Conservation (phyloP, 139 green algal species). For the Chlorella vulgaris region DNA sequence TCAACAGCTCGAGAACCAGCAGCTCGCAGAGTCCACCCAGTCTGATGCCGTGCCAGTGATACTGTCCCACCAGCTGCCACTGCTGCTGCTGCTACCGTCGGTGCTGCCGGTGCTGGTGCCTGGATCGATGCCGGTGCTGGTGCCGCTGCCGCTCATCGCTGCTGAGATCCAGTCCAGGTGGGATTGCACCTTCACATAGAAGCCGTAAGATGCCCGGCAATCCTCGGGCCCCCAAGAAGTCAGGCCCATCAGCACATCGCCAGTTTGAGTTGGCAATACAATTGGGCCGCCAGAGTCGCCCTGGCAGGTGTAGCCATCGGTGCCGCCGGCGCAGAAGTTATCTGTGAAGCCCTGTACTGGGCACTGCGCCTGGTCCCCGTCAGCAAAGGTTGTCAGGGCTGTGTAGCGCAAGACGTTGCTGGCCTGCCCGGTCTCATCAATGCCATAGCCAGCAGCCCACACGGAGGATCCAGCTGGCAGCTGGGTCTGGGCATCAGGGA, state of each 20-base stretch:
- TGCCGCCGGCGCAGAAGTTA: neutral
- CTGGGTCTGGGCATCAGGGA: neutral
- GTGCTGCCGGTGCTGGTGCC: neutral
- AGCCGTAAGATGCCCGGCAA: neutral
- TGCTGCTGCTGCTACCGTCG: too few species aligned
- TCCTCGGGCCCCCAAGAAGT: neutral
- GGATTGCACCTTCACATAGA: neutral
- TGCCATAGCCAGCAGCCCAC: neutral
- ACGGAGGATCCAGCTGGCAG: neutral
- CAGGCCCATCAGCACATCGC: conserved; percentile 4
- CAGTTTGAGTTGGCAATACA: neutral
- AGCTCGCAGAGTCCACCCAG: too few species aligned
- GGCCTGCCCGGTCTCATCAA: neutral
- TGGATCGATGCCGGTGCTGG: too few species aligned
- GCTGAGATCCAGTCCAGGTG: neutral
- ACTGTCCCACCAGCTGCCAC: too few species aligned
- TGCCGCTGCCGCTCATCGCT: neutral
- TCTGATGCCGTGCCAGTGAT: neutral
- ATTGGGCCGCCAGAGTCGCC: conserved; percentile 12
- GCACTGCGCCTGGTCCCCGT: neutral
- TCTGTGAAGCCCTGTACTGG: neutral
- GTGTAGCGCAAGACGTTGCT: conserved; percentile 3
- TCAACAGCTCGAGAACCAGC: too few species aligned
- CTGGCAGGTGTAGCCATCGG: neutral
- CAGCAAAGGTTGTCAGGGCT: neutral